Percentiles rank a stretch among this genome's conserved stretches.
Conservation (phyloP, 768 basidiomycete genomes). For the Tubosaeta brunneosetosa region DNA sequence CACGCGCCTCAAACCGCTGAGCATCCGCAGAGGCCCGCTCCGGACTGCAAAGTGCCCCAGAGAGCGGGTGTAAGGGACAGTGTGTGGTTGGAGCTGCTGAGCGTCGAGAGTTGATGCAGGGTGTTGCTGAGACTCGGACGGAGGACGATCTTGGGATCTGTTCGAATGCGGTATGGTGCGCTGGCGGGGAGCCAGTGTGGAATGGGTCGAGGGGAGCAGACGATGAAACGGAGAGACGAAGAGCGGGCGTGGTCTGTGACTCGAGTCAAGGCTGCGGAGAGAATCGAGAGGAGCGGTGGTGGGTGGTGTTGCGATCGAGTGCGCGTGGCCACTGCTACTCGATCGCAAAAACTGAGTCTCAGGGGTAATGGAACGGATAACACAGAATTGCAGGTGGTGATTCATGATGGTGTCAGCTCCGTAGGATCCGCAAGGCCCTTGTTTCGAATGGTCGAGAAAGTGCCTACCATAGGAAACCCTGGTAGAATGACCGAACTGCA, state of each 20-base stretch:
- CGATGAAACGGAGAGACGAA: conserved; percentile 34
- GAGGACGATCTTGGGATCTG: conserved; percentile 55
- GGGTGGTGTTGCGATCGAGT: conserved; percentile 45
- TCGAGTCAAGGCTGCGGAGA: conserved; percentile 12
- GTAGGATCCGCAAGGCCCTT: too few relatives aligned
- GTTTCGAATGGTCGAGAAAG: conserved; percentile 30
- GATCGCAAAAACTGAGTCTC: conserved; percentile 49
- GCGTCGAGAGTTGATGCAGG: conserved; percentile 79
- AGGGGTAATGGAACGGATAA: conserved; percentile 31
- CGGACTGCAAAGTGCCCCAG: conserved; percentile 90
- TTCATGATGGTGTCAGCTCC: too few relatives aligned
- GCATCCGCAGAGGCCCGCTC: conserved; percentile 66
- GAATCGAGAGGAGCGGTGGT: conserved; percentile 29
- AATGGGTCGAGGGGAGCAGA: conserved; percentile 31
- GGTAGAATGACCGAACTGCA: too few relatives aligned
- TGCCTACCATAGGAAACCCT: conserved; percentile 77
- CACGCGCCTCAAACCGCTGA: conserved; percentile 31
- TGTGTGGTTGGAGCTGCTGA: conserved; percentile 88
- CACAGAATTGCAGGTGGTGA: too few relatives aligned
- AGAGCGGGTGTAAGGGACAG: conserved; percentile 86
- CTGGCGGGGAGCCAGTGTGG: conserved; percentile 32
- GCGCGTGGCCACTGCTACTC: conserved; percentile 41
- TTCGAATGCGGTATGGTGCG: conserved; percentile 32
- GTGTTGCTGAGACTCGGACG: conserved; percentile 67
- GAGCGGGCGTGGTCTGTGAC: conserved; percentile 14